Percentiles rank a stretch among this genome's conserved stretches.
These are phyloP conservation scores for Dendrobium huoshanense DNA, from an alignment of 106 monocot species.

Conservation along the genomic window DNA sequence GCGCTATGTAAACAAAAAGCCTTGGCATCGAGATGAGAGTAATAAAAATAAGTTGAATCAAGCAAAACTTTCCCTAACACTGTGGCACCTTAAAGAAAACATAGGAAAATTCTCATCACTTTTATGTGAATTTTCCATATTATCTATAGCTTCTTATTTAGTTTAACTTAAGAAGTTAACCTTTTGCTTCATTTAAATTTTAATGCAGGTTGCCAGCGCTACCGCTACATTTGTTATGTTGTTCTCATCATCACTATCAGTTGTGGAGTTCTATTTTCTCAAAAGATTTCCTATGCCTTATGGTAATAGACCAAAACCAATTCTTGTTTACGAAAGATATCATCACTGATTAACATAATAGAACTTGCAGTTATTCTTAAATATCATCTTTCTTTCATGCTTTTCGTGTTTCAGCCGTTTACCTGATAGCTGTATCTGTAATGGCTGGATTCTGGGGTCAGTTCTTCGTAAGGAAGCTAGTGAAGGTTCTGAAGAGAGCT, in stretches of 20 bases:
- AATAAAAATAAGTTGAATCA: too few species aligned
- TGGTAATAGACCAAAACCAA: slow-evolving; percentile 26
- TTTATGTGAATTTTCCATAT: too few species aligned
- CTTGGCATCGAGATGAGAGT: too few species aligned
- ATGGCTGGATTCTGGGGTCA: slow-evolving; percentile 97
- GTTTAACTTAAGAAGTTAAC: neutral
- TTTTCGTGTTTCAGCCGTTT: slow-evolving; percentile 47
- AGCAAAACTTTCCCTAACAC: too few species aligned
- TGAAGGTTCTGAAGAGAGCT: slow-evolving; percentile 58
- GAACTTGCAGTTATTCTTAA: neutral
- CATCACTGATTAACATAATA: neutral
- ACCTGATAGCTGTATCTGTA: slow-evolving; percentile 64
- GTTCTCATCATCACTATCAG: slow-evolving; percentile 96
- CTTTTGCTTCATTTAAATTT: neutral
- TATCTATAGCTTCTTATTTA: neutral
- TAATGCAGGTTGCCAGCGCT: slow-evolving; percentile 75
- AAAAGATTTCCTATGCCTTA: slow-evolving; percentile 89
- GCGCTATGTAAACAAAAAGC: too few species aligned
- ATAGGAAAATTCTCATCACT: too few species aligned
- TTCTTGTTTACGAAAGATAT: neutral
- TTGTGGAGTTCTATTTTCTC: slow-evolving; percentile 95
- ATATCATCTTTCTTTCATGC: neutral
- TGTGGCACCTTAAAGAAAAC: too few species aligned
- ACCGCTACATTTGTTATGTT: slow-evolving; percentile 98
- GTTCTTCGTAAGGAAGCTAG: slow-evolving; percentile 73